Percentiles rank a stretch among this genome's conserved stretches.
Evolutionary conservation across 495 filamentous ascomycete species (phyloP).

Genomic region (Xylaria flabelliformis): DNA sequence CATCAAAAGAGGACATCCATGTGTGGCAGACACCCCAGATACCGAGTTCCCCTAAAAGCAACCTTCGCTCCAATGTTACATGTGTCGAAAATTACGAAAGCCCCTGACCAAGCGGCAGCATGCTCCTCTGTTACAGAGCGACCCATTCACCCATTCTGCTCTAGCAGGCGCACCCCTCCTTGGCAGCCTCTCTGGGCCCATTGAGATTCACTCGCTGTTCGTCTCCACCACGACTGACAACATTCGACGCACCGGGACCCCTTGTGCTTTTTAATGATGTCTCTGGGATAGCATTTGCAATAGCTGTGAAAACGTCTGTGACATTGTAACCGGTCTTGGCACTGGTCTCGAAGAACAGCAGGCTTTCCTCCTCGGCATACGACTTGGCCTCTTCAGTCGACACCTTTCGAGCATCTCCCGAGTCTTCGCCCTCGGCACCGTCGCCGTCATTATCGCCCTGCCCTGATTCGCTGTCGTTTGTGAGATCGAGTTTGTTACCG

Average conservation of each 20-base stretch:
- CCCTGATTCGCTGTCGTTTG: slow-evolving; percentile 59
- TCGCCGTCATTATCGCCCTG: slow-evolving; percentile 44
- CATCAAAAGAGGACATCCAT: slow-evolving; percentile 33
- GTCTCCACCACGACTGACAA: slow-evolving; percentile 59
- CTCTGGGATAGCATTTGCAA: slow-evolving; percentile 96
- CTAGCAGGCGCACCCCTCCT: slow-evolving; percentile 94
- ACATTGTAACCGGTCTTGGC: slow-evolving; percentile 96
- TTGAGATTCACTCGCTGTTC: slow-evolving; percentile 75
- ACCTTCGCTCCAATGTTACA: slow-evolving; percentile 44
- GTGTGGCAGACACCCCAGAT: slow-evolving; percentile 34
- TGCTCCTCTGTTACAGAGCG: slow-evolving; percentile 17
- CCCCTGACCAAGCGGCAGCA: slow-evolving; percentile 22
- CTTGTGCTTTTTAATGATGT: slow-evolving; percentile 89
- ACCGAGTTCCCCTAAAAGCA: slow-evolving; percentile 33
- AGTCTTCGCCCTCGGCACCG: slow-evolving; percentile 62
- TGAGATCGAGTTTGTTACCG: slow-evolving; percentile 95
- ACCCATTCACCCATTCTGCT: not conserved
- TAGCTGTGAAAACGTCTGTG: slow-evolving; percentile 95
- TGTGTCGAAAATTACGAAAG: slow-evolving; percentile 35
- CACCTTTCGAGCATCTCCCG: slow-evolving; percentile 85
- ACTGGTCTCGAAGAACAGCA: slow-evolving; percentile 97
- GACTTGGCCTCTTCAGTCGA: slow-evolving; percentile 84
- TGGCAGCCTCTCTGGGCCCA: slow-evolving; percentile 65
- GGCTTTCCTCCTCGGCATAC: slow-evolving; percentile 92
- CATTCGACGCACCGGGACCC: slow-evolving; percentile 66